Conservation (phyloP, 164 flowering plant genomes). For the Kingdonia uniflora region DNA sequence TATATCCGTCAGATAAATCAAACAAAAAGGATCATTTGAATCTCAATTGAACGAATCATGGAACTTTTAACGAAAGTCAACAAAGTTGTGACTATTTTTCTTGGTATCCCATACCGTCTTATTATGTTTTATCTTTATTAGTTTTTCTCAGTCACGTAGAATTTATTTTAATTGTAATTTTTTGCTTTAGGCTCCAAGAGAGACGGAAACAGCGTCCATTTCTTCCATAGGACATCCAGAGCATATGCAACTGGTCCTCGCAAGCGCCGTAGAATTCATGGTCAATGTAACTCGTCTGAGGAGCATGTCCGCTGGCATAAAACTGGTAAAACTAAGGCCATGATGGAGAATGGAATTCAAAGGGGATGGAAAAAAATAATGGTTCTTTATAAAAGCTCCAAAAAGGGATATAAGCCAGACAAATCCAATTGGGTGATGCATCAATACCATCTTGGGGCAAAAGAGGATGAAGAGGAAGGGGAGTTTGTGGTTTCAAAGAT, state of each 20-base stretch:
- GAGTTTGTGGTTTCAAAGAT: conserved; percentile 74
- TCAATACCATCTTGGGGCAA: conserved; percentile 83
- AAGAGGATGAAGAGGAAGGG: conserved; percentile 67
- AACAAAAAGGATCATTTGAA: no score
- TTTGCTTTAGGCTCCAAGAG: conserved; percentile 58
- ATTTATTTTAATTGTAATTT: background rate
- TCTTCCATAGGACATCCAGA: conserved; percentile 63
- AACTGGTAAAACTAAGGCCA: conserved; percentile 77
- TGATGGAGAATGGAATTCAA: conserved; percentile 54
- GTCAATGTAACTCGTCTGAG: conserved; percentile 13
- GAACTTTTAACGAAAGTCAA: no score
- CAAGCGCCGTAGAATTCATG: conserved; percentile 72
- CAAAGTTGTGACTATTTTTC: no score
- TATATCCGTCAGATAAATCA: background rate
- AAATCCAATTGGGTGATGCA: conserved; percentile 91
- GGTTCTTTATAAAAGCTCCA: conserved; percentile 67
- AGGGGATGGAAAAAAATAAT: conserved; percentile 86
- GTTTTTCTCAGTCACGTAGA: no score
- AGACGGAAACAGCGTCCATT: conserved; percentile 75
- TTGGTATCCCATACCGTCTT: no score
- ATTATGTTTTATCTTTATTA: no score
- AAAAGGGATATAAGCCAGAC: conserved; percentile 52
- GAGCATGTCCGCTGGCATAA: conserved; percentile 90
- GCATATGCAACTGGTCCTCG: conserved; percentile 85
- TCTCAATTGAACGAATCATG: no score